These are phyloP conservation scores for Citrus reticulata DNA, from an alignment of 345 rosid genomes.

Conservation along the genomic window DNA sequence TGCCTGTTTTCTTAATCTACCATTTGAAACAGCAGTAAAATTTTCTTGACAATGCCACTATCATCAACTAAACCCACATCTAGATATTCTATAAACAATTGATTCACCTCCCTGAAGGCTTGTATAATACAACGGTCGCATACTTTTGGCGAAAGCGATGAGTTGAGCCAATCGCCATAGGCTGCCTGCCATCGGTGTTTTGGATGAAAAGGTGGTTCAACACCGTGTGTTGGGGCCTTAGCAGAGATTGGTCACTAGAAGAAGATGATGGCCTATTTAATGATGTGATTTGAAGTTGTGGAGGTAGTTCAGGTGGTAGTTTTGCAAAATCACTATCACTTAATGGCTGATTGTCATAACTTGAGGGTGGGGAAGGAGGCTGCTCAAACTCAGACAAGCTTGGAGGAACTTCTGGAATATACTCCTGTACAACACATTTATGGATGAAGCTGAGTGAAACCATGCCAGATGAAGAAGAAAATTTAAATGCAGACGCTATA, in stretches of 20 bases:
- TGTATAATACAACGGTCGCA: conserved; percentile 47
- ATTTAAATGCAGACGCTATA: not conserved
- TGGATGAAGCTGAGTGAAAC: not conserved
- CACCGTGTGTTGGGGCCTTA: conserved; percentile 33
- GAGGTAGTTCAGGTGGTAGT: conserved; percentile 59
- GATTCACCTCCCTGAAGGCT: conserved; percentile 33
- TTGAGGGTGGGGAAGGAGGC: conserved; percentile 58
- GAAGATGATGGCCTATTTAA: conserved; percentile 20
- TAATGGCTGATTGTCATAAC: conserved; percentile 38
- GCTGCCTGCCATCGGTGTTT: conserved; percentile 20
- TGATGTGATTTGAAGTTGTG: conserved; percentile 35
- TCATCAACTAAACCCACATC: conserved; percentile 1
- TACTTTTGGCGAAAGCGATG: conserved; percentile 45
- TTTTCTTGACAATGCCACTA: conserved; percentile 9
- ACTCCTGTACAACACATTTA: conserved; percentile 29
- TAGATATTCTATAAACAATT: not conserved
- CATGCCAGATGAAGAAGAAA: not conserved
- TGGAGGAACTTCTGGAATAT: conserved; percentile 37
- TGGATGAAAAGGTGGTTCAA: conserved; percentile 47
- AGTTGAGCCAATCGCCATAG: conserved; percentile 40
- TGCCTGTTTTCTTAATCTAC: not conserved
- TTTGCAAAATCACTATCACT: conserved; percentile 42
- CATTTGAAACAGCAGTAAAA: conserved; percentile 2
- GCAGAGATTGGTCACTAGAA: conserved; percentile 5
- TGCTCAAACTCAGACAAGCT: conserved; percentile 41